These are phyloP conservation scores for Apiospora arundinis DNA, from an alignment of 2,329 filamentous ascomycete genomes.

Conservation along the genomic window DNA sequence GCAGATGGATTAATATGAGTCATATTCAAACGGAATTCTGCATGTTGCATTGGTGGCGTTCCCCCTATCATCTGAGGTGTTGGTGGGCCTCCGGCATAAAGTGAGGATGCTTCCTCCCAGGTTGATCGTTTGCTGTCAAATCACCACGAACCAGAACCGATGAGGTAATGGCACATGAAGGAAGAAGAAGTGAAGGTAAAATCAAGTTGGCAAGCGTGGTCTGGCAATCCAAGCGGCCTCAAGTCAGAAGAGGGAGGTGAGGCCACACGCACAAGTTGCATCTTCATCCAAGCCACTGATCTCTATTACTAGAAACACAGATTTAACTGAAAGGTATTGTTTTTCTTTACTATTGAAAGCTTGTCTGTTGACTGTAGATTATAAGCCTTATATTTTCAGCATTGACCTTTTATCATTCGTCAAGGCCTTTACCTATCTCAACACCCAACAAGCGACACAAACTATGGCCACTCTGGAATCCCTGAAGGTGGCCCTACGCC, in stretches of 20 bases:
- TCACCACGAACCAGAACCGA: neutral
- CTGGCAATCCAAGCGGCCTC: neutral
- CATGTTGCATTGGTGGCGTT: neutral
- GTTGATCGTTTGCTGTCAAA: neutral
- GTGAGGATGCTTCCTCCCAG: neutral
- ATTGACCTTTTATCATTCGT: neutral
- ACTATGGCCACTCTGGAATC: slow-evolving; percentile 43
- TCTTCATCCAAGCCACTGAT: neutral
- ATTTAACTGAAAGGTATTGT: too few species aligned
- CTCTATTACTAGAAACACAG: too few species aligned
- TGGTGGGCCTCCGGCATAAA: slow-evolving; percentile 1
- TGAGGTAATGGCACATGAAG: neutral
- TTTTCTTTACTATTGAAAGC: too few species aligned
- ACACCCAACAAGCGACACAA: neutral
- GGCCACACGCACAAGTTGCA: neutral
- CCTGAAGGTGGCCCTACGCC: slow-evolving; percentile 48
- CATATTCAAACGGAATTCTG: neutral
- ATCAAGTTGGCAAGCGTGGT: neutral
- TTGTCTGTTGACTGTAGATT: too few species aligned
- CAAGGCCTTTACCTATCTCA: neutral
- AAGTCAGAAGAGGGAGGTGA: neutral
- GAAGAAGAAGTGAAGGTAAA: neutral
- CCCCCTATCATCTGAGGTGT: too few species aligned
- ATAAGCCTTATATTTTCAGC: neutral
- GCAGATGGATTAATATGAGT: neutral